Evolutionary conservation across 805 yeast genomes (phyloP), one percentile per base, ranked within the genome.

Genomic region (Lipomyces yamanashiensis): DNA sequence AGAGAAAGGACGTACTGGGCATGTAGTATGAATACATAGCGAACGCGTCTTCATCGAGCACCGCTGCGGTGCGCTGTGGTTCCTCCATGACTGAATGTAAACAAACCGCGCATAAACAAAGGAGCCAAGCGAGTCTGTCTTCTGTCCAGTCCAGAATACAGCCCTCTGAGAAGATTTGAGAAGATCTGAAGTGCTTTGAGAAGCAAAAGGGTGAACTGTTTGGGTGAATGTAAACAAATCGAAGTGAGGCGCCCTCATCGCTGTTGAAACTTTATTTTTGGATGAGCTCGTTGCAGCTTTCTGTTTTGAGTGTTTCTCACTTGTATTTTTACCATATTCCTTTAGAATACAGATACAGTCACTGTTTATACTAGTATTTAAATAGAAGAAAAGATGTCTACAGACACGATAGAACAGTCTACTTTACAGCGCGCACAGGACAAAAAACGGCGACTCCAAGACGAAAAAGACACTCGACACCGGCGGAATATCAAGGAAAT

Each of bases 1-100:
- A 5, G 3, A 2, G 15, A 36, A 36, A 36, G 9, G 33, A 37
- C 37, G 15, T 48, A 64, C 68, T 8, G n/a, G 67, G 56, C 52
- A 65, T 63, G 53, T 59, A 65, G 49, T 50, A 65, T 7, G 68
- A 62, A 40, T 55, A 65, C 33, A 65, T 51, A 10, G 66, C 63
- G 17, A 64, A 62, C 57, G 62, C 67, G 54, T 64, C 67, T 4
- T 58, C 66, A 56, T 57, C 62, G 39, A 47, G 48, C 36, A 34
- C 55, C 7, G 44, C 54, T 51, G 54, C 47, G n/a, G 54, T 36
- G 34, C 28, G 55, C 15, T 17, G n/a, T 1, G 36, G 39, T 12
- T 44, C 59, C 17, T 7, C 50, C 43, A 41, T 41, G 40, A 40
- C 23, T 41, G 12, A 8, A n/a, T 1, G 47, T 36, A 21, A 28